Conservation (phyloP, 83 land plant species). For the Picea abies region DNA sequence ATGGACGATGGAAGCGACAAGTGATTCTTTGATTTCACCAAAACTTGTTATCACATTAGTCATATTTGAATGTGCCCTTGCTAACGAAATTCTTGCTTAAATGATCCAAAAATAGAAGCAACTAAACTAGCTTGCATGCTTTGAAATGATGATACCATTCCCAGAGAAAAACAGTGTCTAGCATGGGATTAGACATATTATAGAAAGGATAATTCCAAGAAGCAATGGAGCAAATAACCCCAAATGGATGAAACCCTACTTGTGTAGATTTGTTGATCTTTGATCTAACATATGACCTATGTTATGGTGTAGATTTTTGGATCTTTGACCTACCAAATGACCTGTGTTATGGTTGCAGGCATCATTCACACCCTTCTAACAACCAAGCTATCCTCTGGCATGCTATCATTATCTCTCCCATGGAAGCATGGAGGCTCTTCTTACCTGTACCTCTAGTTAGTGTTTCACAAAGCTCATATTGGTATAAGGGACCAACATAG, state of each 20-base stretch:
- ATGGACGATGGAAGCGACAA: conserved; percentile 79
- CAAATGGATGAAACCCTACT: conserved; percentile 90
- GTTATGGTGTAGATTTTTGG: too few species aligned
- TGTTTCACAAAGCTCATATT: too few species aligned
- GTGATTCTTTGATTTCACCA: conserved; percentile 89
- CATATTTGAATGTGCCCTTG: conserved; percentile 81
- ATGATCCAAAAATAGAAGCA: conserved; percentile 52
- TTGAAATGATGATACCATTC: conserved; percentile 76
- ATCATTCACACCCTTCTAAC: conserved; percentile 79
- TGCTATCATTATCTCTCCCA: conserved; percentile 96
- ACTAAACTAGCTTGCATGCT: conserved; percentile 63
- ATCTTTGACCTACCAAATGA: not conserved
- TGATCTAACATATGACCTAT: conserved; percentile 75
- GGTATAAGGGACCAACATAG: too few species aligned
- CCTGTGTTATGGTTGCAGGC: conserved; percentile 94
- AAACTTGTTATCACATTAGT: conserved; percentile 90
- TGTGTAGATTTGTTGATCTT: conserved; percentile 78
- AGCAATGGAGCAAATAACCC: conserved; percentile 92
- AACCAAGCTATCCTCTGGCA: conserved; percentile 96
- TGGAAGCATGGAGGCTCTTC: conserved; percentile 87
- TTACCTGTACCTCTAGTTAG: conserved; percentile 87
- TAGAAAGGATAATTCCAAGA: conserved; percentile 98
- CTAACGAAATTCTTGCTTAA: conserved; percentile 80
- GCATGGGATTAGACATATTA: conserved; percentile 91
- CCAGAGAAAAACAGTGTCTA: conserved; percentile 86